These are phyloP conservation scores for Misopates orontium DNA, from an alignment of 257 asterid species.

Conservation along the genomic window DNA sequence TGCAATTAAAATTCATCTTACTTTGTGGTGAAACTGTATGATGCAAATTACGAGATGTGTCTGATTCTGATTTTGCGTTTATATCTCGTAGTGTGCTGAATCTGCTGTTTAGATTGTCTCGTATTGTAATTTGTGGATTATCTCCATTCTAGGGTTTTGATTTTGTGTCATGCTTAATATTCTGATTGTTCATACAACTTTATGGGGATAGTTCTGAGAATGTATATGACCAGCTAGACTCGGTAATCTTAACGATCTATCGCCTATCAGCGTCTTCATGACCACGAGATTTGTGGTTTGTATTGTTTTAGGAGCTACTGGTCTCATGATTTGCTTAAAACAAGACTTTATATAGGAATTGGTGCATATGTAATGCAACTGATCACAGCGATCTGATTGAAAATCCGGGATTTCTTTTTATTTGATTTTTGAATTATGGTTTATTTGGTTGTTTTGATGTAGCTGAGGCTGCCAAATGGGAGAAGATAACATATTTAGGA, in stretches of 20 bases:
- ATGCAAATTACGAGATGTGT: neutral
- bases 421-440: neutral
- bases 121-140: neutral
- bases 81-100: too few species aligned
- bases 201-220: too few species aligned
- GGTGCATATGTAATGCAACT: neutral
- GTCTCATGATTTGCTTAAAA: too few species aligned
- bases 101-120: neutral
- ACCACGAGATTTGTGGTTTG: too few species aligned
- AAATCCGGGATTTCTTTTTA: neutral
- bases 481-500: constrained; percentile 71
- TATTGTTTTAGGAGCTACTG: too few species aligned
- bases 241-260: neutral
- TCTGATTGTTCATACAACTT: too few species aligned
- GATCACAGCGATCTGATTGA: constrained; percentile 6
- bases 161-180: constrained; percentile 3
- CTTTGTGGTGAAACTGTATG: neutral
- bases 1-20: neutral
- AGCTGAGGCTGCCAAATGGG: constrained; percentile 94
- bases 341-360: neutral
- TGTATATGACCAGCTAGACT: too few species aligned
- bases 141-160: constrained; percentile 26
- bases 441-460: neutral
- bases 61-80: neutral
- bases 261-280: too few species aligned